Evolutionary conservation across 148 eudicot species (phyloP).

Genomic region (Arbutus unedo): DNA sequence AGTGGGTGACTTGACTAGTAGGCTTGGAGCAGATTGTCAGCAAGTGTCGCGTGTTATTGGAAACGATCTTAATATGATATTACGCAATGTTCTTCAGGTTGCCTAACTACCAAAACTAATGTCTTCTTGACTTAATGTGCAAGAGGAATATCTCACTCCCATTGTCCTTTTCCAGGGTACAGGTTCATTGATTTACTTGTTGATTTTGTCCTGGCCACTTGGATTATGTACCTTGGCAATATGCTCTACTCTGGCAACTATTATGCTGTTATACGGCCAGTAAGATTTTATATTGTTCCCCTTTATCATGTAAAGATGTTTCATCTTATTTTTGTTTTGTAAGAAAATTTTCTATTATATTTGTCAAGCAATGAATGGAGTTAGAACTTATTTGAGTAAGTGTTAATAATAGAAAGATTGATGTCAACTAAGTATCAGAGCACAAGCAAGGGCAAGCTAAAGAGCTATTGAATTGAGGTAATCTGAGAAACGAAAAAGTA

Average conservation of each 20-base stretch:
- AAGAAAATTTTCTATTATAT: not conserved
- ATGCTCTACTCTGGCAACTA: slow-evolving; percentile 57
- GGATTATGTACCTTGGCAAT: slow-evolving; percentile 81
- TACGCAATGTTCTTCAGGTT: slow-evolving; percentile 93
- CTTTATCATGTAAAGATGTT: not conserved
- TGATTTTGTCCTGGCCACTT: slow-evolving; percentile 87
- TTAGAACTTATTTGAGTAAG: not conserved
- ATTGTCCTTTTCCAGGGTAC: slow-evolving; percentile 51
- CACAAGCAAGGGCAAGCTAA: not conserved
- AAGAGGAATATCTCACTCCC: slow-evolving; percentile 17
- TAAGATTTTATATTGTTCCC: slow-evolving; percentile 39
- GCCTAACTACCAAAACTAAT: slow-evolving; percentile 8
- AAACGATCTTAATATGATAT: slow-evolving; percentile 89
- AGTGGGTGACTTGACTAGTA: slow-evolving; percentile 95
- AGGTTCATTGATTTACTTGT: slow-evolving; percentile 85
- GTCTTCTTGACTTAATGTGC: not conserved
- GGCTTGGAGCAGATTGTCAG: slow-evolving; percentile 99
- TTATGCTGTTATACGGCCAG: slow-evolving; percentile 86
- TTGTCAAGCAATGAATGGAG: not conserved
- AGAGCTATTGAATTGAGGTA: not conserved
- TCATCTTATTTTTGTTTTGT: not conserved
- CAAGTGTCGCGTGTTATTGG: slow-evolving; percentile 99
- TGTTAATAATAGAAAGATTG: not conserved
- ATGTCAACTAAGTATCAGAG: not conserved
- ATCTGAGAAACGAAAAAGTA: not conserved